A percentile compares a stretch with the other conserved stretches of the same genome.
Evolutionary conservation across 306 rosid species (phyloP).

Genomic region (Glycine tomentella): DNA sequence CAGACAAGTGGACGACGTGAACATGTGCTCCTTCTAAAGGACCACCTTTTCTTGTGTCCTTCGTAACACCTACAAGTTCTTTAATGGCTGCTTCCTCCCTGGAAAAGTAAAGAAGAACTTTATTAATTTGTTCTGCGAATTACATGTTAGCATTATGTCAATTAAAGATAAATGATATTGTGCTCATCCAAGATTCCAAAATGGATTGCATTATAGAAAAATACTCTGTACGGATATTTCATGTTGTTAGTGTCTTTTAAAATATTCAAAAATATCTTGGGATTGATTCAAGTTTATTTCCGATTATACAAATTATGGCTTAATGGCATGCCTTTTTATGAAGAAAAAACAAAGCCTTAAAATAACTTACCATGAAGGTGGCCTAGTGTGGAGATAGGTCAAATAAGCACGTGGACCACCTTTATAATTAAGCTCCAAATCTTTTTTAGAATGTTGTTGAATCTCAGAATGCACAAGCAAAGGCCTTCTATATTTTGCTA

Average conservation of each 20-base stretch:
- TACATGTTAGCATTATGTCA: slow-evolving; percentile 21
- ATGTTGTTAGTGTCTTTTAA: slow-evolving; percentile 18
- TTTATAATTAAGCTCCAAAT: slow-evolving; percentile 48
- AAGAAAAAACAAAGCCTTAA: slow-evolving; percentile 36
- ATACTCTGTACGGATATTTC: slow-evolving; percentile 17
- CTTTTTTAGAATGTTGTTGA: slow-evolving; percentile 57
- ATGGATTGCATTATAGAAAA: slow-evolving; percentile 29
- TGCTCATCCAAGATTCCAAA: slow-evolving; percentile 26
- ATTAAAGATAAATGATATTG: not conserved
- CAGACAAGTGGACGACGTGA: slow-evolving; percentile 96
- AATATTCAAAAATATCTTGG: not conserved
- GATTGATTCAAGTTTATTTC: not conserved
- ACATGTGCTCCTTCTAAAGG: slow-evolving; percentile 91
- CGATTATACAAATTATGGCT: not conserved
- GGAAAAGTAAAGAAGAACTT: slow-evolving; percentile 32
- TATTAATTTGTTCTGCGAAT: slow-evolving; percentile 7
- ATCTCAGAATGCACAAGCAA: slow-evolving; percentile 89
- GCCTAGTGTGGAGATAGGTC: slow-evolving; percentile 83
- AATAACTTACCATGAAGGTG: slow-evolving; percentile 80
- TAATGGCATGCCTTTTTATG: not conserved
- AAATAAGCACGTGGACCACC: slow-evolving; percentile 65
- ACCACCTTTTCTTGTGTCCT: slow-evolving; percentile 78
- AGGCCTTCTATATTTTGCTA: slow-evolving; percentile 87
- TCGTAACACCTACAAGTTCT: slow-evolving; percentile 75
- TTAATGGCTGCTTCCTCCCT: slow-evolving; percentile 95